phyloP scores from a whole-genome alignment of 441 rosid species.

The Gossypium gossypioides region DNA sequence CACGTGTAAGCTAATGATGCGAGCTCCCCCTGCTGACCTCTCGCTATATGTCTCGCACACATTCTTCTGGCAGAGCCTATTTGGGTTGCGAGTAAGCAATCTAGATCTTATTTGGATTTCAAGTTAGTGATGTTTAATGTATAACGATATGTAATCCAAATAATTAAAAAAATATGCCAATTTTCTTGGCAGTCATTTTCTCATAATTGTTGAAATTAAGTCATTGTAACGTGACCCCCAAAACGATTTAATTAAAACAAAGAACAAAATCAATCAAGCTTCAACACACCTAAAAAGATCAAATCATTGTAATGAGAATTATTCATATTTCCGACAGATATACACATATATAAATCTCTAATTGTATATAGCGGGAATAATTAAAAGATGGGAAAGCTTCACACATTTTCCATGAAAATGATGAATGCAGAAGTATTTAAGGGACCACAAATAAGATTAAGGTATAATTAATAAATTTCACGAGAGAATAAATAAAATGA shows the following conservation, averaged over 20 bases:
- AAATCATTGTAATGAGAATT: too few relatives aligned
- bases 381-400: slow-evolving; percentile 23
- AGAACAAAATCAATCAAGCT: background rate
- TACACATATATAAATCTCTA: too few relatives aligned
- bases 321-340: background rate
- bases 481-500: background rate
- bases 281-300: too few relatives aligned
- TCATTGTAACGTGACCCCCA: background rate
- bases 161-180: background rate
- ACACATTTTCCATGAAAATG: slow-evolving; percentile 32
- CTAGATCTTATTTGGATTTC: too few relatives aligned
- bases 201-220: background rate
- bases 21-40: too few relatives aligned
- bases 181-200: background rate
- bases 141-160: background rate
- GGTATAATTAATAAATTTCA: background rate
- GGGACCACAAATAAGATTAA: slow-evolving; percentile 27
- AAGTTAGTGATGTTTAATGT: too few relatives aligned
- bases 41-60: too few relatives aligned
- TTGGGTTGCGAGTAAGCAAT: too few relatives aligned
- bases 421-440: background rate
- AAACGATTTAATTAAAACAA: background rate
- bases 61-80: too few relatives aligned
- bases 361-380: too few relatives aligned
- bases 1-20: too few relatives aligned